A percentile compares a stretch with the other conserved stretches of the same genome.
phyloP scores from a whole-genome alignment of 2,329 filamentous ascomycete species.

The Lasiodiplodia hormozganensis region DNA sequence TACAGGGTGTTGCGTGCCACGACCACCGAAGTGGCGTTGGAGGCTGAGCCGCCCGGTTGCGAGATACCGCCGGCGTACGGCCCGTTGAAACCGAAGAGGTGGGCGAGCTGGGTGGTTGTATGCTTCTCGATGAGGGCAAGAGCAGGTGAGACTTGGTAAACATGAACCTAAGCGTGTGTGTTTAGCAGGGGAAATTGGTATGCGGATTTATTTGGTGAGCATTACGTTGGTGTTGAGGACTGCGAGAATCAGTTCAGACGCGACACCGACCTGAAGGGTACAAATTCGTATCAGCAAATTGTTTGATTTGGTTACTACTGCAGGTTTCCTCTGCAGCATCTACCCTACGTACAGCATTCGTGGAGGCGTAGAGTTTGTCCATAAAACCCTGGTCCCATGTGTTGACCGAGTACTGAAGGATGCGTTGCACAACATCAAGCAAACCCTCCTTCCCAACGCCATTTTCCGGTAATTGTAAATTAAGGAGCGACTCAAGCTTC shows the following conservation, averaged over 20 bases:
- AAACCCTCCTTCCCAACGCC: conserved; percentile 52
- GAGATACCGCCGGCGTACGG: conserved; percentile 74
- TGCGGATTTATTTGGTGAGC: not conserved
- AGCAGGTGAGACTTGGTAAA: conserved; percentile 92
- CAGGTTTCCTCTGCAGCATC: not conserved
- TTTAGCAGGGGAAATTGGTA: conserved; percentile 1
- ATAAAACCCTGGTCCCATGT: conserved; percentile 98
- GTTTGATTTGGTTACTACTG: not conserved
- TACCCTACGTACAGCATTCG: conserved; percentile 70
- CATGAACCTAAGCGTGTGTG: conserved; percentile 67
- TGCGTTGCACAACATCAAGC: conserved; percentile 63
- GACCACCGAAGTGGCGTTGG: conserved; percentile 84
- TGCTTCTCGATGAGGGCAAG: conserved; percentile 87
- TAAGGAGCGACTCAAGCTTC: conserved; percentile 50
- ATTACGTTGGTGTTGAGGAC: conserved; percentile 86
- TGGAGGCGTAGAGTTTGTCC: conserved; percentile 93
- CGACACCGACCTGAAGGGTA: conserved; percentile 71
- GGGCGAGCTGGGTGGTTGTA: conserved; percentile 75
- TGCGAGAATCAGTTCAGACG: conserved; percentile 82
- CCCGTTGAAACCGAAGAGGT: conserved; percentile 76
- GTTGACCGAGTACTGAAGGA: conserved; percentile 89
- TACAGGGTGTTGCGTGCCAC: conserved; percentile 87
- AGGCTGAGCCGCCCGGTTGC: conserved; percentile 80
- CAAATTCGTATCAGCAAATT: conserved; percentile 11
- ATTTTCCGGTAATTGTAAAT: conserved; percentile 45